Evolutionary conservation across 352 stramenopile species (phyloP), one percentile per base, ranked within the genome.

Genomic region (Saprolegnia diclina): DNA sequence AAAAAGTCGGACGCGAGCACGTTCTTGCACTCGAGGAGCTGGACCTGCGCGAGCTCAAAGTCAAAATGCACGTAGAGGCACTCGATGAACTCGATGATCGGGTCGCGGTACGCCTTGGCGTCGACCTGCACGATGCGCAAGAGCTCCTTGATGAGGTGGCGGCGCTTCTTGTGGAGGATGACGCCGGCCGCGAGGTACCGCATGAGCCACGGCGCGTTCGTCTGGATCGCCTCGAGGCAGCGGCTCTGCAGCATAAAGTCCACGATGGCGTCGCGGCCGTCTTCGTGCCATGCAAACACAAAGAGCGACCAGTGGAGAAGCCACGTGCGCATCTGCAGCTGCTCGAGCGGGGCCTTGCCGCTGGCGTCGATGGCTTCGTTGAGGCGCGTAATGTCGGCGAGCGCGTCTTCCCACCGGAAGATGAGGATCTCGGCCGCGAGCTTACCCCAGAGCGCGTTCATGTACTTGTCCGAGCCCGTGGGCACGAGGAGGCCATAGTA

Each of bases 291-390:
- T 62, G 84, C 83, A 69, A 96, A 95, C 55, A 96, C 95, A 78
- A 99, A 99, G 22, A 99, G 82, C 66, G 89, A 92, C 97, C 97
- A 99, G 82, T 99, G 97, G 48, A 99, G 82, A 32, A 99, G 81
- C 97, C 97, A 99, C 53, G 92, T 98, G 71, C 97, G 90, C 81
- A 99, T 94, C 80, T 98, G 91, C 19, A 99, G 88, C 74, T 97
- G 90, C 74, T 98, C 84, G 42, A 98, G 83, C 13, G 94, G 78
- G 55, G 82, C 83, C 81, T 90, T 91, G 22, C 77, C 71, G 40
- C 72, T 89, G 72, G 79, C 90, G 79, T 98, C 95, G 72, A 99
- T 97, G 45, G 96, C 91, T 65, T 95, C 87, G 77, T 95, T 95
- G 75, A 98, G 96, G 53, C 90, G 90, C 42, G 89, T 88, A 24